Conservation (phyloP, 306 rosid species). For the Datisca glomerata region DNA sequence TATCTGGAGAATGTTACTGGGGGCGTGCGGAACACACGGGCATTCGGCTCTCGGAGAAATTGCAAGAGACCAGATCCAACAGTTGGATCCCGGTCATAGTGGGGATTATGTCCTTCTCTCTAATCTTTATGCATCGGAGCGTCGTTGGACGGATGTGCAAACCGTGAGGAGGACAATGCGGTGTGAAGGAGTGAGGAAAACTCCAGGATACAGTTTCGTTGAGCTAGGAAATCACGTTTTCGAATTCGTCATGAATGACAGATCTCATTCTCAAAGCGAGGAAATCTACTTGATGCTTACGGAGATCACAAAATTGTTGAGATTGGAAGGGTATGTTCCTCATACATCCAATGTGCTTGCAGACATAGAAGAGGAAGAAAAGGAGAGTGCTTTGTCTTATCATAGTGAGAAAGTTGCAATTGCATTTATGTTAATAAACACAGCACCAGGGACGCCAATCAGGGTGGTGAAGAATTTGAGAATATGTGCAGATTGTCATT, state of each 20-base stretch:
- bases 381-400: conserved; percentile 25
- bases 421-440: conserved; percentile 26
- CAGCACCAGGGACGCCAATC: conserved; percentile 16
- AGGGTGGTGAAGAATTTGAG: conserved; percentile 32
- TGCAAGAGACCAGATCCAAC: conserved; percentile 20
- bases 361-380: conserved; percentile 41
- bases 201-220: conserved; percentile 32
- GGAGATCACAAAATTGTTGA: conserved; percentile 22
- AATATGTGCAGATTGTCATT: conserved; percentile 30
- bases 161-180: conserved; percentile 23
- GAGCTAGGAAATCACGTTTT: conserved; percentile 26
- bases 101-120: conserved; percentile 36
- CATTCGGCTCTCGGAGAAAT: conserved; percentile 20
- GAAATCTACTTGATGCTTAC: conserved; percentile 22
- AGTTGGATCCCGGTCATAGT: conserved; percentile 21
- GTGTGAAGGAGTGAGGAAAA: conserved; percentile 25
- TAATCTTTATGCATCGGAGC: conserved; percentile 34
- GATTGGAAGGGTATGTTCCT: conserved; percentile 26
- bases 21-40: conserved; percentile 29
- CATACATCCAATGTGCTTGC: conserved; percentile 23
- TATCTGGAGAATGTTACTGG: conserved; percentile 33
- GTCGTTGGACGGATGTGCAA: conserved; percentile 33
- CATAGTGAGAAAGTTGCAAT: conserved; percentile 33
- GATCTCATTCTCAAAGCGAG: conserved; percentile 20
- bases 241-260: conserved; percentile 21